Evolutionary conservation across 2,329 filamentous ascomycete species (phyloP).

Genomic region (Ceratocystis huliohia): DNA sequence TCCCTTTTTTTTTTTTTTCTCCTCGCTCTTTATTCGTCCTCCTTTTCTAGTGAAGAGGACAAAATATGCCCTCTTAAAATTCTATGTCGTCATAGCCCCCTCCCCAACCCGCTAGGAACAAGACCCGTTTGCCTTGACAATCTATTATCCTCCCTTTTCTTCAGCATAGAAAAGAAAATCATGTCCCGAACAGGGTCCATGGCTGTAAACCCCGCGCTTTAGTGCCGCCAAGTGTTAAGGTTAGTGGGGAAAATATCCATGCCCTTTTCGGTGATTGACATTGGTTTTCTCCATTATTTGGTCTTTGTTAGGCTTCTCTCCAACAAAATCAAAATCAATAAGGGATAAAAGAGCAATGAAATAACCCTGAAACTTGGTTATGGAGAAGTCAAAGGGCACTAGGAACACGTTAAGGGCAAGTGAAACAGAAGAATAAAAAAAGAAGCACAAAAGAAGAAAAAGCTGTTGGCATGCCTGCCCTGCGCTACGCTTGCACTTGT

Average conservation of each 20-base stretch:
- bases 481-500: neutral
- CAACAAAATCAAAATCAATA: conserved; percentile 3
- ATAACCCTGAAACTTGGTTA: neutral
- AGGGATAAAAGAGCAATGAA: neutral
- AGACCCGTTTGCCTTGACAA: neutral
- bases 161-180: neutral
- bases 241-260: neutral
- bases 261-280: neutral
- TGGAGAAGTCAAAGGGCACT: neutral
- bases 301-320: neutral
- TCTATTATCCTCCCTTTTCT: neutral
- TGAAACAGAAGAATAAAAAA: neutral
- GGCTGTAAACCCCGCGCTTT: conserved; percentile 10
- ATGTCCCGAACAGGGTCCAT: neutral
- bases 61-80: neutral
- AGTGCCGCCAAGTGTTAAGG: conserved; percentile 8
- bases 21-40: neutral
- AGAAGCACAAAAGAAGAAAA: neutral
- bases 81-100: conserved; percentile 1
- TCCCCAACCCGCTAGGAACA: neutral
- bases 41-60: neutral
- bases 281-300: no score
- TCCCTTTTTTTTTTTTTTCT: neutral
- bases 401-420: neutral
- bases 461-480: neutral